Percentiles rank a stretch among this genome's conserved stretches.
These are phyloP conservation scores for Rhynchosporium secalis DNA, from an alignment of 2,329 filamentous ascomycete species.

Conservation along the genomic window DNA sequence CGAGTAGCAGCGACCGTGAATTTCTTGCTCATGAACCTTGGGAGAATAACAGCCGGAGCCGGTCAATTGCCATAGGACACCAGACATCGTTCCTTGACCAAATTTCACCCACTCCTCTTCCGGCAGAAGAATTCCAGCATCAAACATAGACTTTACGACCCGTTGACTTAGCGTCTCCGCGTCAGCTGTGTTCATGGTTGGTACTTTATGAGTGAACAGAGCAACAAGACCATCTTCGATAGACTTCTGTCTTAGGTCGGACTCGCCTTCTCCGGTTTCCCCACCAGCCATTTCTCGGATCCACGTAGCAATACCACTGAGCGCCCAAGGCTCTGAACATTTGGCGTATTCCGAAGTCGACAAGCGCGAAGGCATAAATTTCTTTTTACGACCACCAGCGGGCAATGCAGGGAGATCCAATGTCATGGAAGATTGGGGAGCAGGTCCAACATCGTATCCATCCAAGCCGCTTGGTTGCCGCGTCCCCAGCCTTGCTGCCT, in stretches of 20 bases:
- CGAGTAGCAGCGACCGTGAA: slow-evolving; percentile 82
- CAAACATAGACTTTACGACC: slow-evolving; percentile 79
- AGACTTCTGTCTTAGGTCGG: slow-evolving; percentile 79
- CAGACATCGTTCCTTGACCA: slow-evolving; percentile 74
- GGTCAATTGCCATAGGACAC: slow-evolving; percentile 90
- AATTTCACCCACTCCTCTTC: slow-evolving; percentile 99
- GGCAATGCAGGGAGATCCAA: slow-evolving; percentile 86
- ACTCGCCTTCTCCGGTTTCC: slow-evolving; percentile 68
- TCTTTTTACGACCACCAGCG: slow-evolving; percentile 73
- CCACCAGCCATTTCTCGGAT: slow-evolving; percentile 72
- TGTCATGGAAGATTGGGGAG: slow-evolving; percentile 54
- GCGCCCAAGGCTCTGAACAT: slow-evolving; percentile 87
- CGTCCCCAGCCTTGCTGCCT: slow-evolving; percentile 51
- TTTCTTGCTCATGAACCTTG: slow-evolving; percentile 67
- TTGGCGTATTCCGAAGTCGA: slow-evolving; percentile 77
- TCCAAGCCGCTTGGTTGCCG: slow-evolving; percentile 55
- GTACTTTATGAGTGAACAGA: slow-evolving; percentile 90
- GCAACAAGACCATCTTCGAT: slow-evolving; percentile 86
- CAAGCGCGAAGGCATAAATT: slow-evolving; percentile 83
- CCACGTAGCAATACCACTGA: slow-evolving; percentile 86
- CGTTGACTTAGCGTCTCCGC: slow-evolving; percentile 81
- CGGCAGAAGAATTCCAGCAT: slow-evolving; percentile 72
- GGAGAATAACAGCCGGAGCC: slow-evolving; percentile 89
- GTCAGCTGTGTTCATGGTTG: slow-evolving; percentile 97
- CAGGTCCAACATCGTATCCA: slow-evolving; percentile 54